phyloP scores from a whole-genome alignment of 768 basidiomycete species.

The Trichaptum fuscoviolaceum region DNA sequence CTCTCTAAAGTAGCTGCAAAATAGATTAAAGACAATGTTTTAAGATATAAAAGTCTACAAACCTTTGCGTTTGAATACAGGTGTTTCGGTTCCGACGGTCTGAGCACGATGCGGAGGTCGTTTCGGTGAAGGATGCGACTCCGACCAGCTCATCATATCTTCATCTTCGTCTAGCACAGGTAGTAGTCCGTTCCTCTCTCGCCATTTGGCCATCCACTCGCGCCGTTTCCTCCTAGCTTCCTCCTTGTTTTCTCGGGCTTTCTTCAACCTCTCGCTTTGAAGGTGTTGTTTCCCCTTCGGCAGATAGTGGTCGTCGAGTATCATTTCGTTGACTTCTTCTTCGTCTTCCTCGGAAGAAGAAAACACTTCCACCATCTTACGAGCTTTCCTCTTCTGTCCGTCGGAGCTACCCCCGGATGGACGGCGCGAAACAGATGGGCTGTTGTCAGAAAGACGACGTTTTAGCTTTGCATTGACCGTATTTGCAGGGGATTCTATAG shows the following conservation, averaged over 20 bases:
- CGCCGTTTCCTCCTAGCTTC: constrained; percentile 3
- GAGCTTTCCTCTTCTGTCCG: constrained; percentile 1
- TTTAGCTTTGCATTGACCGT: background rate
- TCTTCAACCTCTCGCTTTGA: constrained; percentile 9
- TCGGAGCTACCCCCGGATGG: background rate
- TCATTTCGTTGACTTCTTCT: constrained; percentile 39
- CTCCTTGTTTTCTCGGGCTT: constrained; percentile 1
- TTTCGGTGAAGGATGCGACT: constrained; percentile 16
- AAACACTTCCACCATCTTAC: background rate
- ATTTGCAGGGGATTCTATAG: constrained; percentile 11
- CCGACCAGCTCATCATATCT: background rate
- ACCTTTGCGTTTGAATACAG: constrained; percentile 46
- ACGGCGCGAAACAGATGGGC: background rate
- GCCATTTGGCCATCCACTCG: background rate
- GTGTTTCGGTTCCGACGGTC: constrained; percentile 21
- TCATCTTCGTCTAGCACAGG: constrained; percentile 6
- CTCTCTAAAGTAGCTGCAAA: background rate
- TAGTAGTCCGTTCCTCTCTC: constrained; percentile 3
- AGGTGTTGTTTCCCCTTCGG: constrained; percentile 17
- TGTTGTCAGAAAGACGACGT: background rate
- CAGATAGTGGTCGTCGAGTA: background rate
- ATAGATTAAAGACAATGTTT: background rate
- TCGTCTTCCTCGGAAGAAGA: constrained; percentile 29
- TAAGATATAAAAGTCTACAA: constrained; percentile 5
- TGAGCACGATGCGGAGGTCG: constrained; percentile 13